Base-by-base conservation (phyloP, 768 basidiomycete species). In the Pleurotus salmoneostramineus region DNA sequence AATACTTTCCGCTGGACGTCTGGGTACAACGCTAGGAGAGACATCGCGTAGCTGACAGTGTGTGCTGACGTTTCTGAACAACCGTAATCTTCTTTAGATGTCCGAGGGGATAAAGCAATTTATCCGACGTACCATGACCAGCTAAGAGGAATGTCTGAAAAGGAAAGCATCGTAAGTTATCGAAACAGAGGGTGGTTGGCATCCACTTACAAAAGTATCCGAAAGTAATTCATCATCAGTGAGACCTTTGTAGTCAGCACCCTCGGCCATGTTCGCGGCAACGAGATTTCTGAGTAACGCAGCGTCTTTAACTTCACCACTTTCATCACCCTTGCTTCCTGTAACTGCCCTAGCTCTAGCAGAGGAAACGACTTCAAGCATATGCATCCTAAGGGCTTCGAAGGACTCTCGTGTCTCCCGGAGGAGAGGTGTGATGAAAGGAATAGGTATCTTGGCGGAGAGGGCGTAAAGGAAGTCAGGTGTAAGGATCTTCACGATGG, bases 1-100 rank as follows among this genome's bases (percentile, higher is more conserved):
- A 72, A 75, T 0, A 84, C 61, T 56, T 71, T 78, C 31, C 74
- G 66, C 62, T 85, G 83, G 34, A 70, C 69, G 0, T 78, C 77
- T 2, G 82, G 81, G 61, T 83, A 67, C 10, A 83, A 67, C 3
- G 83, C 83, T 6, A 85, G 66, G 8, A 80, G 67, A 0, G 63
- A 67, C 11, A 82, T 57, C 1, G 74, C 70, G 57, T 81, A 81
- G 40, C 69, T 68, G 3, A 81, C 68, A 0, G 78, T 68, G 59
- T 81, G 75, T 4, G 80, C 72, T 1, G 78, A 72, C 0, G 80
- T 83, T 66, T 82, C 80, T 82, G 21, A 27, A 27, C 21, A 56
- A 0, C n/a, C 27, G 1, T 52, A 10, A 51, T 21, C 6, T 14
- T 27, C 36, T 5, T 34, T 50, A 8, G 49, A 10, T 2, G 5